phyloP scores from a whole-genome alignment of 2,329 filamentous ascomycete genomes.

The Ophiocordyceps unilateralis region DNA sequence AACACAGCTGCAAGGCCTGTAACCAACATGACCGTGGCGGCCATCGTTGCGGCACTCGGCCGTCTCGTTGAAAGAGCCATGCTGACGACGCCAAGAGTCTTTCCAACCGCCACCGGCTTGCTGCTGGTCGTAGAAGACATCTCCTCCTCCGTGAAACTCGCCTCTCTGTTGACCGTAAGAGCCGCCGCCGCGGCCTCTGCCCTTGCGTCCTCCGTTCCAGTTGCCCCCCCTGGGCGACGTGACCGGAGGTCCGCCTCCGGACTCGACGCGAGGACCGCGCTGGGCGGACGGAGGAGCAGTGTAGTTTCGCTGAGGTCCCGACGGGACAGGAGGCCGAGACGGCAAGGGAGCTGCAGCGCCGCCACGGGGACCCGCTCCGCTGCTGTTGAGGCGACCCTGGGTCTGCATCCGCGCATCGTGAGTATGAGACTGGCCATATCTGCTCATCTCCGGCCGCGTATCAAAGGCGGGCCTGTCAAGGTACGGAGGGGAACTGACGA shows the following conservation, averaged over 20 bases:
- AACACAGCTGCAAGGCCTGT: constrained; percentile 13
- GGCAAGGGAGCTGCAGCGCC: not conserved
- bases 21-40: constrained; percentile 5
- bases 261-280: not conserved
- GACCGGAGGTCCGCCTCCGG: not conserved
- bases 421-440: not conserved
- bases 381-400: not conserved
- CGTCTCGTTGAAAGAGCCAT: not conserved
- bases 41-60: constrained; percentile 9
- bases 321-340: not conserved
- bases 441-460: not conserved
- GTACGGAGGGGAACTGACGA: not conserved
- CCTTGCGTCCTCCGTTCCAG: not conserved
- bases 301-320: constrained; percentile 1
- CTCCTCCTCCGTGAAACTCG: not conserved
- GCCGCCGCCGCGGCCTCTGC: not conserved
- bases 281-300: not conserved
- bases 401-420: not conserved
- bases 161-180: not conserved
- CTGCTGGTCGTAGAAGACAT: not conserved
- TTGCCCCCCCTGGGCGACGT: constrained; percentile 1
- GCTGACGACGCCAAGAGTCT: not conserved
- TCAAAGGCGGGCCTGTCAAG: not conserved
- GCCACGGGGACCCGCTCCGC: not conserved
- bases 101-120: not conserved